These are phyloP conservation scores for Allium cepa DNA, from an alignment of 106 monocot genomes.

Conservation along the genomic window DNA sequence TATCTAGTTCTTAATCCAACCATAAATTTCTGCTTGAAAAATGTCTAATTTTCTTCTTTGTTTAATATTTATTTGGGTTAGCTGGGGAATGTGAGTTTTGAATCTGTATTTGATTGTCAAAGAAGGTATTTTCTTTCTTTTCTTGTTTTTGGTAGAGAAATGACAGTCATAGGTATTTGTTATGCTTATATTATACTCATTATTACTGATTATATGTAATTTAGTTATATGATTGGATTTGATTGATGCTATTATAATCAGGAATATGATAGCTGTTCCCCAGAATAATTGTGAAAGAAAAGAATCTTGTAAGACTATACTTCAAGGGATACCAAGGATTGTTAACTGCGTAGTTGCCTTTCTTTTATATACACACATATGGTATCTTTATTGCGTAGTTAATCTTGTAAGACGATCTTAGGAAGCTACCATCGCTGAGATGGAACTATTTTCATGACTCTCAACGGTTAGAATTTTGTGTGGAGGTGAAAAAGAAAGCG, in stretches of 20 bases:
- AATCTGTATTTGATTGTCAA: background rate
- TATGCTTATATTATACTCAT: background rate
- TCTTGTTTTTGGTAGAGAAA: background rate
- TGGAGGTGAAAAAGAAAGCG: no score
- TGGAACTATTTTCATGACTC: no score
- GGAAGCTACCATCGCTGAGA: no score
- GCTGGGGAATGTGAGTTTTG: background rate
- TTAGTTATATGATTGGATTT: background rate
- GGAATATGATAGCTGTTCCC: background rate
- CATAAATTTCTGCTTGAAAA: no score
- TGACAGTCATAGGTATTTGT: conserved; percentile 3
- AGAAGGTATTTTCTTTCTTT: background rate
- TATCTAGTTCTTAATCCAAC: no score
- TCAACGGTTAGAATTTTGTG: no score
- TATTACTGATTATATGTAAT: background rate
- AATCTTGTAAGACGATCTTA: no score
- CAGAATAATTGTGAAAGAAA: background rate
- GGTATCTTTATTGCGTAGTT: no score
- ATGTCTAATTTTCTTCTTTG: background rate
- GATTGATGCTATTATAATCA: background rate
- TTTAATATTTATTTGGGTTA: background rate
- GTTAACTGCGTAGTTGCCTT: no score
- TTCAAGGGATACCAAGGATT: no score
- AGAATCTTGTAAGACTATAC: background rate
- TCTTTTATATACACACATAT: no score